Base-by-base conservation (phyloP, 495 filamentous ascomycete species). In the Penicillium bovifimosum region DNA sequence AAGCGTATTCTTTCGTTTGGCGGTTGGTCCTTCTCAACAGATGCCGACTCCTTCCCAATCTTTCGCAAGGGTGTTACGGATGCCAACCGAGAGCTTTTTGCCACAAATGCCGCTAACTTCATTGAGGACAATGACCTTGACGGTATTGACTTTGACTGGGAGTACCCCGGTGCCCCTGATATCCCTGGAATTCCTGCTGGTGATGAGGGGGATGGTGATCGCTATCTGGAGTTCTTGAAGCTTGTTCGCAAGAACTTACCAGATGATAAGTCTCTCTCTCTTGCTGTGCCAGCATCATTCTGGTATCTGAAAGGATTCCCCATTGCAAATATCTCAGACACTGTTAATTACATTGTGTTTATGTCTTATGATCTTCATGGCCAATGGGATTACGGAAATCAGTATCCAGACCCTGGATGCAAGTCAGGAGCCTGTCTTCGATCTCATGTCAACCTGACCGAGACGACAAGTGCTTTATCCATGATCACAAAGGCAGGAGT, bases 401-500 rank as follows among this genome's bases (percentile, higher is more conserved):
- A 50, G 9, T 62, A 13, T 2, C 9, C 59, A 0, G 16, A 52
- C 8, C 38, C 48, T 9, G 72, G 69, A 16, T 79, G 75, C 46
- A 42, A 44, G 0, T 26, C 27, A 0, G 70, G 75, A 14, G 69
- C 67, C 49, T 75, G 72, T 51, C 66, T 76, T 63, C 28, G 59
- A 67, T 3, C 58, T 61, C 11, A 56, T 41, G 54, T 55, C n/a
- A 55, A 55, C n/a, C 24, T 29, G 2, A 55, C 52, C 8, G 52
- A 55, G 20, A 55, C 45, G 3, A 3, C 2, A 0, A 24, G 9
- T 7, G 6, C 45, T 16, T 29, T 54, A 1, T 2, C 32, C 0
- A 77, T 79, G 73, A 64, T 79, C n/a, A 79, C 77, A 28, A 80
- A 80, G 51, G 75, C 75, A 0, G 75, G 76, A 13, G 72, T 76